Evolutionary conservation across 2,329 filamentous ascomycete species (phyloP).

Genomic region (Aspergillus persii): DNA sequence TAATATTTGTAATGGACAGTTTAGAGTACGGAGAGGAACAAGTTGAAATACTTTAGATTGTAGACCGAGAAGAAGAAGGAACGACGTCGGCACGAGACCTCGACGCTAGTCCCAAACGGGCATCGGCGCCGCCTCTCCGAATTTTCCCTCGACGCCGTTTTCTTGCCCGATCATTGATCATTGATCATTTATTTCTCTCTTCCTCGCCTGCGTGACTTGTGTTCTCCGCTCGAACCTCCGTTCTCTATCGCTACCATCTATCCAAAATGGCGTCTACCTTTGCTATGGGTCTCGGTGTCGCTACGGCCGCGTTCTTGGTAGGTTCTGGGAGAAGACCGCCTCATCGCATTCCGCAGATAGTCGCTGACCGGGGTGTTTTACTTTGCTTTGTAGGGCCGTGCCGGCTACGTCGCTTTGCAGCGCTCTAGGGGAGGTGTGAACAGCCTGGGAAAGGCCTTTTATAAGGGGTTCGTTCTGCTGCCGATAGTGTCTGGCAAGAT

Average conservation of each 20-base stretch:
- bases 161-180: conserved; percentile 11
- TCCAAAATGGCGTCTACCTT: conserved; percentile 44
- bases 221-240: conserved; percentile 1
- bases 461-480: conserved; percentile 65
- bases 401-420: conserved; percentile 83
- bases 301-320: conserved; percentile 74
- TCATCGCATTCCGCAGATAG: not conserved
- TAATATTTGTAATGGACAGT: too few species aligned
- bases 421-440: conserved; percentile 68
- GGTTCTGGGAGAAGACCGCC: conserved; percentile 28
- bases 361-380: conserved; percentile 11
- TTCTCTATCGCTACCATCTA: not conserved
- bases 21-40: too few species aligned
- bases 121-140: conserved; percentile 29
- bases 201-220: not conserved
- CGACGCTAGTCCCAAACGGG: conserved; percentile 35
- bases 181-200: conserved; percentile 5
- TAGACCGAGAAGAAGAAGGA: not conserved
- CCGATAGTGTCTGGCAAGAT: not conserved
- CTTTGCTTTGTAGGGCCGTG: conserved; percentile 67
- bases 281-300: conserved; percentile 46
- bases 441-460: conserved; percentile 84
- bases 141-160: conserved; percentile 34
- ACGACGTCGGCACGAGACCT: not conserved
- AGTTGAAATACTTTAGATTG: too few species aligned